phyloP scores from a whole-genome alignment of 306 rosid genomes.

The Dryas octopetala region DNA sequence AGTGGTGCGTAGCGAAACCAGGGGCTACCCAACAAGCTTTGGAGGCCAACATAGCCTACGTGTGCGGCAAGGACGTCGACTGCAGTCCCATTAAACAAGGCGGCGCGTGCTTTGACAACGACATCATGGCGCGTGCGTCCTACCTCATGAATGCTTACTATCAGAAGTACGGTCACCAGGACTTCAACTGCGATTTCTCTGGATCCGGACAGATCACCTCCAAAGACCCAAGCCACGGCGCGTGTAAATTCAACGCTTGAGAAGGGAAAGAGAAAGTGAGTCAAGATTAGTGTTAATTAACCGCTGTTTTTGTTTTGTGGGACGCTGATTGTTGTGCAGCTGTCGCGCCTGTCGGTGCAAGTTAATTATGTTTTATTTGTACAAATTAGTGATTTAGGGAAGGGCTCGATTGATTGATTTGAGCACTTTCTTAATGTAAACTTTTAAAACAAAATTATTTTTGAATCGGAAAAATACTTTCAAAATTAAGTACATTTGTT shows the following conservation, averaged over 20 bases:
- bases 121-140: conserved; percentile 48
- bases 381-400: too few relatives aligned
- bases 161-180: conserved; percentile 52
- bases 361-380: too few relatives aligned
- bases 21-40: conserved; percentile 40
- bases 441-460: too few relatives aligned
- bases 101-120: conserved; percentile 53
- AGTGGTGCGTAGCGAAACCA: conserved; percentile 70
- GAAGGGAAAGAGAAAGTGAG: not conserved
- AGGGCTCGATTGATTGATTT: too few relatives aligned
- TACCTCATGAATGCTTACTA: conserved; percentile 77
- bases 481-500: too few relatives aligned
- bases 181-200: conserved; percentile 70
- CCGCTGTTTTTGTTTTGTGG: not conserved
- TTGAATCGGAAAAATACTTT: too few relatives aligned
- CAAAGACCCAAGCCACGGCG: conserved; percentile 50
- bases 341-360: too few relatives aligned
- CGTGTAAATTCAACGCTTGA: conserved; percentile 10
- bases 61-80: conserved; percentile 55
- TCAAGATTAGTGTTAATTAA: not conserved
- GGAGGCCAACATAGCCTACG: conserved; percentile 67
- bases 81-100: conserved; percentile 67
- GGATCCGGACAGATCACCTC: conserved; percentile 39
- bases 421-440: too few relatives aligned
- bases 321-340: too few relatives aligned